A percentile compares a stretch with the other conserved stretches of the same genome.
phyloP scores from a whole-genome alignment of 1,284 basidiomycete genomes.

The Rhodotorula sp. region DNA sequence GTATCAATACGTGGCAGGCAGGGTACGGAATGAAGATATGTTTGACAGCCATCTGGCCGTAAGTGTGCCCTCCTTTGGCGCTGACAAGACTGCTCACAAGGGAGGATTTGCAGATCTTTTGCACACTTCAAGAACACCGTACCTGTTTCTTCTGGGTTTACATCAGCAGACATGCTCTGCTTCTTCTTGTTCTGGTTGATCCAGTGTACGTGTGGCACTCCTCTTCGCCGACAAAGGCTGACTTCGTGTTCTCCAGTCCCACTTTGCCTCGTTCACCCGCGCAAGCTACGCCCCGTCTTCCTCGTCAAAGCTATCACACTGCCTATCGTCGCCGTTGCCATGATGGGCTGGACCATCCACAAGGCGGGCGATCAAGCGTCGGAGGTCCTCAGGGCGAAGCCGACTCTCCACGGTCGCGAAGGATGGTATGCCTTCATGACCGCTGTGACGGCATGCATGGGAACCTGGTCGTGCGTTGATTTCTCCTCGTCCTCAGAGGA shows the following conservation, averaged over 20 bases:
- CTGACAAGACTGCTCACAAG: too few species aligned
- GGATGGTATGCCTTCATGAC: constrained; percentile 26
- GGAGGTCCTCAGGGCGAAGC: constrained; percentile 55
- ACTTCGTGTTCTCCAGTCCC: constrained; percentile 51
- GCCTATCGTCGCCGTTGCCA: constrained; percentile 65
- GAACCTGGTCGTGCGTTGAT: constrained; percentile 5
- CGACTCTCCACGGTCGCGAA: constrained; percentile 13
- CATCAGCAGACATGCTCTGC: constrained; percentile 59
- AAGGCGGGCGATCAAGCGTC: constrained; percentile 57
- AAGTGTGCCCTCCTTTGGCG: too few species aligned
- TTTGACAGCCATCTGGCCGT: constrained; percentile 44
- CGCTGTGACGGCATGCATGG: constrained; percentile 21
- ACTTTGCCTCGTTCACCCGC: constrained; percentile 70
- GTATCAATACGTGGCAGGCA: constrained; percentile 15
- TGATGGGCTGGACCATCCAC: constrained; percentile 70
- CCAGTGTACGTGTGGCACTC: constrained; percentile 51
- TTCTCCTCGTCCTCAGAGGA: neutral
- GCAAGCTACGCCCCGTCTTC: constrained; percentile 59
- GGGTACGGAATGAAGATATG: constrained; percentile 30
- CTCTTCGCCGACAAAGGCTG: neutral
- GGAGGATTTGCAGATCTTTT: constrained; percentile 17
- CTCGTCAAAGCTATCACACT: constrained; percentile 61
- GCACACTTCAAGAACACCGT: constrained; percentile 25
- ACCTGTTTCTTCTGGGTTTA: constrained; percentile 24
- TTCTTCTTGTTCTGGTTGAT: constrained; percentile 76